Conservation (phyloP, 441 rosid species). For the Croton setiger region DNA sequence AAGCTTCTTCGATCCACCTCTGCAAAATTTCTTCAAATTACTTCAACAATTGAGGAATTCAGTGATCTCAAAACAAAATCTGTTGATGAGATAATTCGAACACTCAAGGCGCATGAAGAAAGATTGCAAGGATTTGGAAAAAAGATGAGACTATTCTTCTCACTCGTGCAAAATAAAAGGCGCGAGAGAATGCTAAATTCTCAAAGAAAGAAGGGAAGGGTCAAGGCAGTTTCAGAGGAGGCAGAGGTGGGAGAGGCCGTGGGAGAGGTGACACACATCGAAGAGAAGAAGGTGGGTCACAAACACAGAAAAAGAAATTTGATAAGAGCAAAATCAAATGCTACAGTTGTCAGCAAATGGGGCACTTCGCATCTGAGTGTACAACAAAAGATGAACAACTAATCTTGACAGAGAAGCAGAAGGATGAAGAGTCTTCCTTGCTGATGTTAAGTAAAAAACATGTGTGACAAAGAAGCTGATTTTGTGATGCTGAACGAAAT, state of each 20-base stretch:
- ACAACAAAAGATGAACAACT: too few relatives aligned
- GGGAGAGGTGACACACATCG: constrained; percentile 1
- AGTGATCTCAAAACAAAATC: not conserved
- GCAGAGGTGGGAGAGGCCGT: not conserved
- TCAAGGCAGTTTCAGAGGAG: constrained; percentile 4
- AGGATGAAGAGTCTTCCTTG: not conserved
- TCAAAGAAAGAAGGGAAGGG: not conserved
- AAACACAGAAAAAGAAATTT: constrained; percentile 3
- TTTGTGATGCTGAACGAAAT: not conserved
- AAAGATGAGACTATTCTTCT: too few relatives aligned
- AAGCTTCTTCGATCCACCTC: not conserved
- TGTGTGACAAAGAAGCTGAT: not conserved
- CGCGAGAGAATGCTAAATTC: constrained; percentile 1
- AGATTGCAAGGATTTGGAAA: too few relatives aligned
- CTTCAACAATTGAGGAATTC: not conserved
- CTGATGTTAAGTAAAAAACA: not conserved
- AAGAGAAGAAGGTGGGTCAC: constrained; percentile 5
- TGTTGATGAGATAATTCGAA: not conserved
- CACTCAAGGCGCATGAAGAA: too few relatives aligned
- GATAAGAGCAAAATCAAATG: too few relatives aligned
- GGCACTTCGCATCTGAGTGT: too few relatives aligned
- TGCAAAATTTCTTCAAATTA: not conserved
- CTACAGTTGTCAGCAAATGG: too few relatives aligned
- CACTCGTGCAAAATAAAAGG: not conserved
- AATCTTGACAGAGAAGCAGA: constrained; percentile 3